phyloP scores from a whole-genome alignment of 2,329 filamentous ascomycete species.

The Cordyceps fumosorosea region DNA sequence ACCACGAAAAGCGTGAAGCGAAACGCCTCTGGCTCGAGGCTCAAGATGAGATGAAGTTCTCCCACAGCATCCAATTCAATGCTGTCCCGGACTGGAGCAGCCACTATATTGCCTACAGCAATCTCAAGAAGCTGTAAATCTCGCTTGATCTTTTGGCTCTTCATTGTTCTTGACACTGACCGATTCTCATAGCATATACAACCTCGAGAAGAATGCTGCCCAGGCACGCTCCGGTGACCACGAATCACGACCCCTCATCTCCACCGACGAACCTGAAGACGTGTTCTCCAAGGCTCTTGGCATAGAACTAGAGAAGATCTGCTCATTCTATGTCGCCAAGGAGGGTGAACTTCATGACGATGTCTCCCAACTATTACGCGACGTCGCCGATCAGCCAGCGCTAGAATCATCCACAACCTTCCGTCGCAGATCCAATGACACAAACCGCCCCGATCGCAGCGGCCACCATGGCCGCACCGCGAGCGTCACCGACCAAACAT shows the following conservation, averaged over 20 bases:
- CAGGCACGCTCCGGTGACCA: slow-evolving; percentile 59
- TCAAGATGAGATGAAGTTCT: slow-evolving; percentile 96
- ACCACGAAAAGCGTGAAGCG: slow-evolving; percentile 43
- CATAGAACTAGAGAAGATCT: slow-evolving; percentile 88
- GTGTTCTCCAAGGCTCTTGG: slow-evolving; percentile 78
- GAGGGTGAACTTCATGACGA: slow-evolving; percentile 82
- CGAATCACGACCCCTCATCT: slow-evolving; percentile 79
- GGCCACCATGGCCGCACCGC: slow-evolving; percentile 20
- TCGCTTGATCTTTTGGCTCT: background rate
- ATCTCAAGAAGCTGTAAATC: slow-evolving; percentile 90
- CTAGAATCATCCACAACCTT: slow-evolving; percentile 34
- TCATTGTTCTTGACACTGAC: background rate
- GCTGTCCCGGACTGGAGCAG: slow-evolving; percentile 99
- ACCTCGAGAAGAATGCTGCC: slow-evolving; percentile 79
- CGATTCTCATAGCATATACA: slow-evolving; percentile 65
- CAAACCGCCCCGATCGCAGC: slow-evolving; percentile 16
- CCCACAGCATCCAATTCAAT: slow-evolving; percentile 98
- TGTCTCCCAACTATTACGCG: slow-evolving; percentile 66
- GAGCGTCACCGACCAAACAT: slow-evolving; percentile 38
- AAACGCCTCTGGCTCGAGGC: slow-evolving; percentile 67
- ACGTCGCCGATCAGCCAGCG: slow-evolving; percentile 61
- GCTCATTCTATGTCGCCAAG: slow-evolving; percentile 82
- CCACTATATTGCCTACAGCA: slow-evolving; percentile 97
- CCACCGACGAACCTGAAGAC: slow-evolving; percentile 66
- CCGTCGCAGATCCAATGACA: slow-evolving; percentile 26